A percentile compares a stretch with the other conserved stretches of the same genome.
phyloP scores from a whole-genome alignment of 2,329 filamentous ascomycete genomes.

The Hypocrella siamensis region DNA sequence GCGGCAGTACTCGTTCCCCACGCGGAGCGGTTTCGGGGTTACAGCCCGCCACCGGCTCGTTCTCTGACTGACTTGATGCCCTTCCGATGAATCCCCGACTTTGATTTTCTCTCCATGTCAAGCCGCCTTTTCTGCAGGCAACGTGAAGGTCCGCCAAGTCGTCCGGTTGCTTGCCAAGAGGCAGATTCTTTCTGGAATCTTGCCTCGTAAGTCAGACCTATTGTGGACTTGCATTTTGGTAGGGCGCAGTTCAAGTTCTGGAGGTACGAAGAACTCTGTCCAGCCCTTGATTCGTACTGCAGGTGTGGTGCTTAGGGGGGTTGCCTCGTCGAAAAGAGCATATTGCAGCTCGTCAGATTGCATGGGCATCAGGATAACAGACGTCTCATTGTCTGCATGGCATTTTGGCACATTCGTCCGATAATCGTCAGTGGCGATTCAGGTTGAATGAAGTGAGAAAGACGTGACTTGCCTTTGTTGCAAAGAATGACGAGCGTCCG shows the following conservation, averaged over 20 bases:
- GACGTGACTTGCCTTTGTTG: slow-evolving; percentile 19
- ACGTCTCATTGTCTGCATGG: too few species aligned
- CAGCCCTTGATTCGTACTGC: slow-evolving; percentile 7
- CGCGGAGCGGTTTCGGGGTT: too few species aligned
- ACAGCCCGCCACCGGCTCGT: too few species aligned
- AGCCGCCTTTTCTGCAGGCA: slow-evolving; percentile 11
- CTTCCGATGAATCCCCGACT: too few species aligned
- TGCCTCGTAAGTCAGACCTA: slow-evolving; percentile 24
- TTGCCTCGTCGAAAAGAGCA: slow-evolving; percentile 15
- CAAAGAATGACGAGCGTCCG: slow-evolving; percentile 43
- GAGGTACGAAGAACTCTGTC: slow-evolving; percentile 12
- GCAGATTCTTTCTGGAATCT: slow-evolving; percentile 33
- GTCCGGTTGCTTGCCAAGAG: slow-evolving; percentile 31
- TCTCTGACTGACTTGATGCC: too few species aligned
- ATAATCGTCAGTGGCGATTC: too few species aligned
- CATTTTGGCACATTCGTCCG: too few species aligned
- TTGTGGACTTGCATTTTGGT: slow-evolving; percentile 36
- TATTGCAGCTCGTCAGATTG: slow-evolving; percentile 20
- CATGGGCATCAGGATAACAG: slow-evolving; percentile 22
- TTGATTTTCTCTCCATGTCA: neutral
- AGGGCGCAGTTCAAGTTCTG: slow-evolving; percentile 16
- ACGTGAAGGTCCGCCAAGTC: slow-evolving; percentile 29
- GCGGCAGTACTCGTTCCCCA: too few species aligned
- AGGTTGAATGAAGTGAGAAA: too few species aligned
- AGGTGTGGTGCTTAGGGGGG: slow-evolving; percentile 2